Conservation (phyloP, 2,329 filamentous ascomycete species). For the Exophiala phaeomuriformis region DNA sequence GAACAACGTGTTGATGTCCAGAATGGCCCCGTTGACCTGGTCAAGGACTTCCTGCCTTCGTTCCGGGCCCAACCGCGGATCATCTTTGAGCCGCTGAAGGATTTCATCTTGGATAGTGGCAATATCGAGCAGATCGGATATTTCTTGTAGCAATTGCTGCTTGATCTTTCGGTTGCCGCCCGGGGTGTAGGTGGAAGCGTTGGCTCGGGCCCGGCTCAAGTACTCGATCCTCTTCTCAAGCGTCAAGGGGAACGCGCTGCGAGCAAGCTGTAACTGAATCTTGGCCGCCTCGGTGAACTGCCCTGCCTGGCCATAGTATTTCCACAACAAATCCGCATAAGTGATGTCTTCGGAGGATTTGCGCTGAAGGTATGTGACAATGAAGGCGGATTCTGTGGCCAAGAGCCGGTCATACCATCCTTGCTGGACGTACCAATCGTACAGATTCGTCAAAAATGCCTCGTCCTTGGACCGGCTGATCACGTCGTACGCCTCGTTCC, state of each 20-base stretch:
- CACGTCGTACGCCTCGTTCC: conserved; percentile 80
- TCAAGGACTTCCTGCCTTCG: conserved; percentile 58
- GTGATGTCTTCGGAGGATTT: conserved; percentile 64
- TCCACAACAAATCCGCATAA: conserved; percentile 86
- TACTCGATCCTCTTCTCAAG: conserved; percentile 83
- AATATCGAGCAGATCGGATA: conserved; percentile 80
- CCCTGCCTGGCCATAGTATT: conserved; percentile 78
- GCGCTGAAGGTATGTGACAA: conserved; percentile 75
- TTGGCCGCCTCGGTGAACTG: conserved; percentile 80
- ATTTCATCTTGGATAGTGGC: conserved; percentile 94
- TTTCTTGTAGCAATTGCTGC: conserved; percentile 76
- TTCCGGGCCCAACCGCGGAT: conserved; percentile 60
- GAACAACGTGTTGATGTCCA: conserved; percentile 76
- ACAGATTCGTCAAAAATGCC: conserved; percentile 92
- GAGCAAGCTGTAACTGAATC: conserved; percentile 75
- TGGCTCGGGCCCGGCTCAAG: conserved; percentile 82
- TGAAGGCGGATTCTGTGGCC: conserved; percentile 73
- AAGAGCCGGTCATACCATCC: conserved; percentile 81
- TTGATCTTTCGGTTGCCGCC: conserved; percentile 72
- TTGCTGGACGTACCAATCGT: conserved; percentile 90
- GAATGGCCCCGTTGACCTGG: conserved; percentile 69
- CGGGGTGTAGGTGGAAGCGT: conserved; percentile 74
- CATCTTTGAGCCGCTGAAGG: conserved; percentile 66
- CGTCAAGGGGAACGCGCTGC: conserved; percentile 70
- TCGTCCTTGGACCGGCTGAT: conserved; percentile 84